Percentiles rank a stretch among this genome's conserved stretches.
Evolutionary conservation across 2,329 filamentous ascomycete genomes (phyloP).

Genomic region (Penicillium sp.): DNA sequence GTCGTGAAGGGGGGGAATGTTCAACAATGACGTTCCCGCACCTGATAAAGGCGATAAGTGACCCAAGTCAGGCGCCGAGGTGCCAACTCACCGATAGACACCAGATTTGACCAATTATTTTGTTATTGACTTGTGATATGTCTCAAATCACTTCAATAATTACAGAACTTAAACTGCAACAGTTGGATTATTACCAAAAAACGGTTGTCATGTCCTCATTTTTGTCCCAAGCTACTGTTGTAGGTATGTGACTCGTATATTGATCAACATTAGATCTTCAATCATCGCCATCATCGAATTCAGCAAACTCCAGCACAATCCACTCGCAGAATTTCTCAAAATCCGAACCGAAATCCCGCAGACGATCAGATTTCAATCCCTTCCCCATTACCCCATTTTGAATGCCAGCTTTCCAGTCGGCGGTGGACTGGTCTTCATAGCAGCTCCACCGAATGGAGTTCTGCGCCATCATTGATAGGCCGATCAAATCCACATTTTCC

Average conservation of each 20-base stretch:
- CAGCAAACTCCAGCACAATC: conserved; percentile 74
- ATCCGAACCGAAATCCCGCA: conserved; percentile 74
- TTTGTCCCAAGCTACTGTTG: not conserved
- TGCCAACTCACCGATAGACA: conserved; percentile 6
- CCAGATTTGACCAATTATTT: not conserved
- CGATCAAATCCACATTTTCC: conserved; percentile 85
- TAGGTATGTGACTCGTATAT: not conserved
- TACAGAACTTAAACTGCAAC: not conserved
- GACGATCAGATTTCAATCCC: conserved; percentile 66
- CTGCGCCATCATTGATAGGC: conserved; percentile 81
- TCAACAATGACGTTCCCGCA: conserved; percentile 33
- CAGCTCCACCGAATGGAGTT: conserved; percentile 89
- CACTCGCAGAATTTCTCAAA: conserved; percentile 92
- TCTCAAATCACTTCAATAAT: not conserved
- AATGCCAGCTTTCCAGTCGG: conserved; percentile 71
- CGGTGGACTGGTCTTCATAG: conserved; percentile 72
- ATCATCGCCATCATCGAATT: conserved; percentile 46
- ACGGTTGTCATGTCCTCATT: not conserved
- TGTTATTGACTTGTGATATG: not conserved
- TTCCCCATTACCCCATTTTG: conserved; percentile 70
- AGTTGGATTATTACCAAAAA: not conserved
- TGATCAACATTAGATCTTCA: conserved; percentile 18
- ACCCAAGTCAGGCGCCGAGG: conserved; percentile 22
- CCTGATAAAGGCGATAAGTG: conserved; percentile 25
- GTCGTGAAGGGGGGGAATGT: conserved; percentile 12